Conservation (phyloP, 2,329 filamentous ascomycete genomes). For the Talaromyces sp. region DNA sequence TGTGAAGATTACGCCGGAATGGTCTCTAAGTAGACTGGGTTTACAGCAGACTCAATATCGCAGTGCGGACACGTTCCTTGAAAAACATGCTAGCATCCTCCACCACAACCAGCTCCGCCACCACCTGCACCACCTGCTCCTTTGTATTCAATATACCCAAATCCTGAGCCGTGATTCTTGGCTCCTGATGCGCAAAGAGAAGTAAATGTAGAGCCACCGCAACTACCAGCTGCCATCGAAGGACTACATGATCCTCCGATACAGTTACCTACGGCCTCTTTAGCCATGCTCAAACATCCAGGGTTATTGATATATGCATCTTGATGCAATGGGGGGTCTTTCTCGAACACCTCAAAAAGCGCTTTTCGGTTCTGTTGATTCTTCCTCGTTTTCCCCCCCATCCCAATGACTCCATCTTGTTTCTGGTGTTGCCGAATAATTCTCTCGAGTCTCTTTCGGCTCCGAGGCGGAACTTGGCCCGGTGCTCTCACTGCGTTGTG, state of each 20-base stretch:
- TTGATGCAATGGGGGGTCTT: neutral
- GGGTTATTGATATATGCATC: constrained; percentile 5
- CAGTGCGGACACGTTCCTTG: neutral
- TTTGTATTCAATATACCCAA: neutral
- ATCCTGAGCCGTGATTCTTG: neutral
- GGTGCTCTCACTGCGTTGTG: constrained; percentile 36
- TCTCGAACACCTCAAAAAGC: constrained; percentile 1
- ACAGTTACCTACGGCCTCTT: neutral
- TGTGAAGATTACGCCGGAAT: too few relatives aligned
- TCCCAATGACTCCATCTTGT: neutral
- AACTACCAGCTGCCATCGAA: constrained; percentile 5
- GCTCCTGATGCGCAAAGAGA: neutral
- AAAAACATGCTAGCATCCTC: constrained; percentile 8
- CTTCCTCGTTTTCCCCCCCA: neutral
- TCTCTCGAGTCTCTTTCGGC: neutral
- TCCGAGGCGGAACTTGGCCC: constrained; percentile 27
- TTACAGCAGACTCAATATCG: too few relatives aligned
- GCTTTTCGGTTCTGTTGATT: neutral
- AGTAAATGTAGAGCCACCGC: constrained; percentile 4
- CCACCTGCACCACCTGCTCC: neutral
- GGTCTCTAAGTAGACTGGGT: too few relatives aligned
- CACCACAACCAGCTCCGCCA: neutral
- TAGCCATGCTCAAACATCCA: neutral
- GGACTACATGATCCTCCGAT: constrained; percentile 2
- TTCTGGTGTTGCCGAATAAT: neutral